Evolutionary conservation across 192 early-diverging fungal genomes (phyloP), one percentile per base, ranked within the genome.

Genomic region (Coemansia sp.): DNA sequence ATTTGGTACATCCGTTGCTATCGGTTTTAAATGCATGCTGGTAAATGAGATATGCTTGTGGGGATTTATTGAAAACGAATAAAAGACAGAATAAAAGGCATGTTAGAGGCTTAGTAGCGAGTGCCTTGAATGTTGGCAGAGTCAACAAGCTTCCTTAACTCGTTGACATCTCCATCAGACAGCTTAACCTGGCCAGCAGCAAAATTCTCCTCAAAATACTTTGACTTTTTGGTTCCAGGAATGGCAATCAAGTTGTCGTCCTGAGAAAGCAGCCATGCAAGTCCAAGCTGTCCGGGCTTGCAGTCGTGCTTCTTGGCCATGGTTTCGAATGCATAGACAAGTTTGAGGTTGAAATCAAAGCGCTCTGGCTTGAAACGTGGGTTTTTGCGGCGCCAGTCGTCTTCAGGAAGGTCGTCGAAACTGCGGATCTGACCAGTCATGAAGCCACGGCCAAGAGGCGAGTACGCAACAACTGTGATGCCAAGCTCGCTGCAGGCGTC

Each of bases 401-500:
- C 70, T 25, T 63, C 63, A 10, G 63, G 68, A 13, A 92, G 71
- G 37, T 89, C 86, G 10, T 86, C 84, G n/a, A n/a, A n/a, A n/a
- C n/a, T n/a, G n/a, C 74, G 77, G 64, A 87, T 85, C 16, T 80
- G 74, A 16, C 90, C 88, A 2, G 87, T 87, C 55, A 92, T 63
- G 39, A 91, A 86, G 5, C 92, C 92, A 53, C 86, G 83, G 4
- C 89, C 89, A 10, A 93, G 63, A 2, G 90, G 90, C 10, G 89
- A 88, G 59, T 91, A 88, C 2, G 93, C 89, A 29, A 95, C 76
- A 10, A 91, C 68, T 16, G 84, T 88, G 46, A 94, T 79, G 35
- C 89, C 88, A 3, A 92, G 82, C 64, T 91, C 88, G 53, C 88
- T 84, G 68, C 90, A 92, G 16, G 87, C 72, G 30, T 87, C 81